Evolutionary conservation across 2,329 filamentous ascomycete genomes (phyloP).

Genomic region (Scedosporium boydii): DNA sequence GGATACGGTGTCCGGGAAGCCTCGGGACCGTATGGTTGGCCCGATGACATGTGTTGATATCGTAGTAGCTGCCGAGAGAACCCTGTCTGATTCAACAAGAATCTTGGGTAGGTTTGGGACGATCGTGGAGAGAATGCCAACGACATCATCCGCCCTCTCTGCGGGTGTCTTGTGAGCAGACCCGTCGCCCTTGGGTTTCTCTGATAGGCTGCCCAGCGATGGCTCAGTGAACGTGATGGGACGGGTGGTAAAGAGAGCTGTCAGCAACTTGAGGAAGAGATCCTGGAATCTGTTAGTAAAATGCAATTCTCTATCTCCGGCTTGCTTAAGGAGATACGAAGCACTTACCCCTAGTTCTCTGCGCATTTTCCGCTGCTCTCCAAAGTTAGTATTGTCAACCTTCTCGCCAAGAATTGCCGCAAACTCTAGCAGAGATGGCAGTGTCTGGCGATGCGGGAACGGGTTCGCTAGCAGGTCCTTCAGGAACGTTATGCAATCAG

Average conservation of each 20-base stretch:
- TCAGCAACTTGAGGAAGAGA: conserved; percentile 75
- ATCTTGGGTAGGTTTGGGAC: conserved; percentile 75
- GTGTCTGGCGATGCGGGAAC: conserved; percentile 83
- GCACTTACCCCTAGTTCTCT: conserved; percentile 71
- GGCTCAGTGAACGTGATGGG: conserved; percentile 62
- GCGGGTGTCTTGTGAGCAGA: conserved; percentile 21
- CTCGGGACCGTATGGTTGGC: conserved; percentile 72
- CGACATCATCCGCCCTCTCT: conserved; percentile 61
- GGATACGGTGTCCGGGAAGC: conserved; percentile 79
- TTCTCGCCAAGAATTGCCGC: conserved; percentile 86
- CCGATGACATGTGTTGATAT: conserved; percentile 79
- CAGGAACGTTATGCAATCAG: conserved; percentile 84
- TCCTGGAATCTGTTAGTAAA: conserved; percentile 48
- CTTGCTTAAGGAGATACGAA: neutral
- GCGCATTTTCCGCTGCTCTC: conserved; percentile 86
- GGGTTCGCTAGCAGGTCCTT: conserved; percentile 87
- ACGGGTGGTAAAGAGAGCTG: conserved; percentile 88
- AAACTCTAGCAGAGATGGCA: conserved; percentile 81
- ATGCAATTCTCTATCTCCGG: neutral
- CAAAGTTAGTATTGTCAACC: conserved; percentile 95
- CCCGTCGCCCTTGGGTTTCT: conserved; percentile 23
- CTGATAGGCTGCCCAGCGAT: conserved; percentile 25
- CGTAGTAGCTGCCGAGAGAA: conserved; percentile 64
- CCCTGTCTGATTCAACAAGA: conserved; percentile 75
- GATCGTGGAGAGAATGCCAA: conserved; percentile 68